phyloP scores from a whole-genome alignment of 2,329 filamentous ascomycete species.

The Aquanectria penicillioides region DNA sequence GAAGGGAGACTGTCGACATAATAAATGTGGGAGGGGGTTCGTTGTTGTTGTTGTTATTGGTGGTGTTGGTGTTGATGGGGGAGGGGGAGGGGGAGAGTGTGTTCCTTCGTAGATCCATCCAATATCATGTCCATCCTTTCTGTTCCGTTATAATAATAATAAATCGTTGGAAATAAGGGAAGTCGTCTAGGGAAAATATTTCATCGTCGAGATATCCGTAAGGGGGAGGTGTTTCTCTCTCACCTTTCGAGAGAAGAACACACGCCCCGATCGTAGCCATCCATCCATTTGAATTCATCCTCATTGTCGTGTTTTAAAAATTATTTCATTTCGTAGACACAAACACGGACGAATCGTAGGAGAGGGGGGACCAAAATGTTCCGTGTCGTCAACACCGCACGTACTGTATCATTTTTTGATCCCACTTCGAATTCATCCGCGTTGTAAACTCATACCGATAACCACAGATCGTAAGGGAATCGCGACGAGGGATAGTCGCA shows the following conservation, averaged over 20 bases:
- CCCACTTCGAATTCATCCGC: background rate
- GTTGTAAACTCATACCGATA: background rate
- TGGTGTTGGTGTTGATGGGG: too few species aligned
- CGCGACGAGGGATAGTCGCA: background rate
- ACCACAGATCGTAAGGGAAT: constrained; percentile 6
- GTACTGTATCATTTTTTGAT: constrained; percentile 4
- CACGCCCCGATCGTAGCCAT: too few species aligned
- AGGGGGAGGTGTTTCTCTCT: background rate
- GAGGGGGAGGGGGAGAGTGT: too few species aligned
- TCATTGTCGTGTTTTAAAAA: background rate
- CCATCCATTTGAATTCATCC: constrained; percentile 1
- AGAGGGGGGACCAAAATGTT: background rate
- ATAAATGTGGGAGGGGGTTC: too few species aligned
- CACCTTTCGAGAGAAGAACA: too few species aligned
- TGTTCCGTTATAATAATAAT: background rate
- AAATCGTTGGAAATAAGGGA: too few species aligned
- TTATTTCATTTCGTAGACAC: too few species aligned
- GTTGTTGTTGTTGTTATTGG: too few species aligned
- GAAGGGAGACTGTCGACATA: too few species aligned
- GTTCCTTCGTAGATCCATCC: constrained; percentile 6
- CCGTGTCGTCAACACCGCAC: constrained; percentile 9
- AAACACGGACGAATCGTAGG: too few species aligned
- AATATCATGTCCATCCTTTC: background rate
- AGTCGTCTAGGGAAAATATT: constrained; percentile 2
- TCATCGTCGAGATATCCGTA: background rate